Base-by-base conservation (phyloP, 2,329 filamentous ascomycete genomes). In the Aspergillus pseudoterreus region DNA sequence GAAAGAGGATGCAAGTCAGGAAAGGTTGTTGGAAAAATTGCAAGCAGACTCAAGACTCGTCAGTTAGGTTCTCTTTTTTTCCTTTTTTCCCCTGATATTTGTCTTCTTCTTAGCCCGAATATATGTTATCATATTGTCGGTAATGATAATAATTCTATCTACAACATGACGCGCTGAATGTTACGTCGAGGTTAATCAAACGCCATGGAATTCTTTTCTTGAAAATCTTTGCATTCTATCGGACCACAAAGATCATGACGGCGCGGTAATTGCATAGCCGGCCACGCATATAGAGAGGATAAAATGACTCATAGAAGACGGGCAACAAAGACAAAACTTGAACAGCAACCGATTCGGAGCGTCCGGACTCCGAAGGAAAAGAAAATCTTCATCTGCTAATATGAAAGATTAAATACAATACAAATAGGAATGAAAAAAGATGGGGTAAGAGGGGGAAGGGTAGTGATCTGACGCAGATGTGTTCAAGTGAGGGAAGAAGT, bases 371-470 rank as follows among this genome's bases (percentile, higher is more conserved):
- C 49, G 41, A 48, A 32, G 15, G 44, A 43, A 50, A 55, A 19
- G 17, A 8, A 30, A 30, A 30, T 24, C 27, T 50, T 45, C 51
- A 45, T 53, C 48, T 55, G 48, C 45, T 52, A 54, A 42, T 47
- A 45, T 48, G 43, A 56, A 57, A 51, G 55, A 63, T 62, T 65
- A 66, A 62, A 59, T 67, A 66, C 65, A 67, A 60, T 67, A 67
- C 62, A 64, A 54, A 59, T 59, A 43, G 52, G 55, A 59, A 57
- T 41, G 54, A 8, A 24, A 53, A 52, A 51, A 19, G 17, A 52
- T 43, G 47, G 27, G 53, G 32, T 19, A 43, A 45, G 42, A 19
- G 19, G 51, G 43, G 49, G 46, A 56, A 48, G 43, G 35, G 50
- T 43, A 24, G 22, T 24, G 8, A 54, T 44, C 49, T 45, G 33